A percentile compares a stretch with the other conserved stretches of the same genome.
These are phyloP conservation scores for Fusarium udum DNA, from an alignment of 2,329 filamentous ascomycete species.

Conservation along the genomic window DNA sequence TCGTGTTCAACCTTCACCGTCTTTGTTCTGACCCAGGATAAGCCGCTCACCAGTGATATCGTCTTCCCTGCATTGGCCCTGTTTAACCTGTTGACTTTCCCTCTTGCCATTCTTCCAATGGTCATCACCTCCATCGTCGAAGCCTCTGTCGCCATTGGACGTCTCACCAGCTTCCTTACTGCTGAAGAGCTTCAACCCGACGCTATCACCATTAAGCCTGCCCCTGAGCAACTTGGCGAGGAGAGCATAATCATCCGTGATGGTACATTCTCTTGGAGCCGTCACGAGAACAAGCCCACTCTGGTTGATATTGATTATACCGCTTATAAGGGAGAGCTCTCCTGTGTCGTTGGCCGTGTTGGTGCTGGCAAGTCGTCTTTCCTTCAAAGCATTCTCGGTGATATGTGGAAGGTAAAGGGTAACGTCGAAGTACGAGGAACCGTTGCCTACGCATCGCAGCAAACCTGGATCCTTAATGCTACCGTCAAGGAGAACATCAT, in stretches of 20 bases:
- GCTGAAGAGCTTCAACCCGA: constrained; percentile 91
- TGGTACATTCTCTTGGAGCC: constrained; percentile 94
- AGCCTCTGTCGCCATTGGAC: constrained; percentile 88
- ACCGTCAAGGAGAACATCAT: constrained; percentile 97
- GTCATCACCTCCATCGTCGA: constrained; percentile 97
- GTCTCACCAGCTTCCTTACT: constrained; percentile 83
- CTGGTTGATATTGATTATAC: constrained; percentile 88
- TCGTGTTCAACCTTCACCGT: constrained; percentile 96
- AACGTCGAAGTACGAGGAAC: constrained; percentile 83
- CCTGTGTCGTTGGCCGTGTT: constrained; percentile 93
- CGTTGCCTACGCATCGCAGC: constrained; percentile 91
- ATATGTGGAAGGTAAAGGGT: constrained; percentile 89
- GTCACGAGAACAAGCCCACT: constrained; percentile 74
- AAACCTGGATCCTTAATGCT: constrained; percentile 97
- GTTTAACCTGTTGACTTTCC: constrained; percentile 97
- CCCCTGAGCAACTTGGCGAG: constrained; percentile 81
- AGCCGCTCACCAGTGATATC: constrained; percentile 89
- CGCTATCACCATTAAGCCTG: constrained; percentile 75
- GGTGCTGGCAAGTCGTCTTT: constrained; percentile 95
- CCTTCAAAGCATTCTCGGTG: constrained; percentile 86
- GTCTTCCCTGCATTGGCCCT: constrained; percentile 92
- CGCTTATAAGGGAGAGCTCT: constrained; percentile 91
- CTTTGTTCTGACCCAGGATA: constrained; percentile 85
- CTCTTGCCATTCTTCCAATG: constrained; percentile 93
- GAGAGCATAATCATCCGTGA: constrained; percentile 86